These are phyloP conservation scores for Collybia sordida DNA, from an alignment of 768 basidiomycete genomes.

Conservation along the genomic window DNA sequence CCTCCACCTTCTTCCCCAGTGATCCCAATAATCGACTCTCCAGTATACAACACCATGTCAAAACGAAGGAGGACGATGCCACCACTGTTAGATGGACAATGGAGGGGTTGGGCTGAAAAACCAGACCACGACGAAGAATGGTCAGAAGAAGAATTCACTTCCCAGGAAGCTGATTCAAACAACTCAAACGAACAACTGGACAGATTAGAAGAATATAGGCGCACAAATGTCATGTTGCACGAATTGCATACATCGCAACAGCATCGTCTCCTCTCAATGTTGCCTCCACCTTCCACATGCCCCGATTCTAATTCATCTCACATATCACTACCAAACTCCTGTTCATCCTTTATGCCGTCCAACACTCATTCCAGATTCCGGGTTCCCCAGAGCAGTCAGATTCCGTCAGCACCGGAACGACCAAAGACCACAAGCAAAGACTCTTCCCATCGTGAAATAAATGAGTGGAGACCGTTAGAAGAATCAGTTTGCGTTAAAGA, in stretches of 20 bases:
- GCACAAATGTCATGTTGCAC: conserved; percentile 64
- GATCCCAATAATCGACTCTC: conserved; percentile 25
- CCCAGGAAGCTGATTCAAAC: conserved; percentile 19
- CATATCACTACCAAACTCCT: neutral
- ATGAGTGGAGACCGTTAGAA: conserved; percentile 13
- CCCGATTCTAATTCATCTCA: neutral
- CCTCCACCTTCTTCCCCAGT: conserved; percentile 35
- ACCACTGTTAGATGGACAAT: conserved; percentile 52
- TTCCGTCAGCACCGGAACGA: neutral
- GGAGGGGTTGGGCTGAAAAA: conserved; percentile 43
- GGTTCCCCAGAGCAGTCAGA: conserved; percentile 1
- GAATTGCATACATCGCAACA: conserved; percentile 70
- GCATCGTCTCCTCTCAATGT: conserved; percentile 49
- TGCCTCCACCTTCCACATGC: conserved; percentile 1
- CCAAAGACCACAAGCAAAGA: conserved; percentile 1
- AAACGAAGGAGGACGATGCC: conserved; percentile 58
- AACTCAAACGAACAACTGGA: conserved; percentile 15
- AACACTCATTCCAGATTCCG: neutral
- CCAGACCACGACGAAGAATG: conserved; percentile 31
- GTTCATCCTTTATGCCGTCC: neutral
- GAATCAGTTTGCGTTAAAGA: conserved; percentile 51
- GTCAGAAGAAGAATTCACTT: conserved; percentile 24
- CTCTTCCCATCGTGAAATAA: neutral
- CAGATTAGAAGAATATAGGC: conserved; percentile 49
- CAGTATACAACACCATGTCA: conserved; percentile 22